Evolutionary conservation across 1,284 basidiomycete species (phyloP).

Genomic region (Ganoderma sinense): DNA sequence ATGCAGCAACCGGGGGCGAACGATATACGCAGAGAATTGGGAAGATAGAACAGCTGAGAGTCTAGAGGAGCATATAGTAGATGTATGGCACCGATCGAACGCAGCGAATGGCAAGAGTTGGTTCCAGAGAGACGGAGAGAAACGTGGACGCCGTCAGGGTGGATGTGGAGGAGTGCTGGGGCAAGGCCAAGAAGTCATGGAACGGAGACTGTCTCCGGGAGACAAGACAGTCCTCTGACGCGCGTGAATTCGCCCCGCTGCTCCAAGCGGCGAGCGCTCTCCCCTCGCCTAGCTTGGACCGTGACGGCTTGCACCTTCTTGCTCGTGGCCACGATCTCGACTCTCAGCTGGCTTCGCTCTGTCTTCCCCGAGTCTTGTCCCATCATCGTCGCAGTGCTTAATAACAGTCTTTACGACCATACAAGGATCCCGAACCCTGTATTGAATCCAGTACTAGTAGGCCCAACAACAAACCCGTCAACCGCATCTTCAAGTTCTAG

Average conservation of each 20-base stretch:
- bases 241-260: constrained; percentile 16
- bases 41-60: constrained; percentile 5
- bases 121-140: not conserved
- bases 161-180: constrained; percentile 16
- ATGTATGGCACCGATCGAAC: constrained; percentile 10
- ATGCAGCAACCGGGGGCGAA: not conserved
- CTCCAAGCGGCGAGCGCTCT: too few relatives aligned
- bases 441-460: too few relatives aligned
- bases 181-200: constrained; percentile 19
- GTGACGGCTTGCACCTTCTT: too few relatives aligned
- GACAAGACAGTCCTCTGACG: constrained; percentile 9
- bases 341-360: too few relatives aligned
- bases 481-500: too few relatives aligned
- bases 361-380: too few relatives aligned
- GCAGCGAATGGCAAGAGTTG: not conserved
- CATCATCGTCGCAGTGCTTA: too few relatives aligned
- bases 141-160: constrained; percentile 18
- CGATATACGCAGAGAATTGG: not conserved
- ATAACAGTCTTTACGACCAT: too few relatives aligned
- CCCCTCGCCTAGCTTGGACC: too few relatives aligned
- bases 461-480: too few relatives aligned
- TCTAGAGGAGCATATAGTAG: constrained; percentile 19
- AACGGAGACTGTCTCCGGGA: not conserved
- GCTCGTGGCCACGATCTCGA: too few relatives aligned
- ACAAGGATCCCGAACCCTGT: too few relatives aligned